Percentiles rank a stretch among this genome's conserved stretches.
These are phyloP conservation scores for Prototheca stagnorum DNA, from an alignment of 163 green algal genomes.

Conservation along the genomic window DNA sequence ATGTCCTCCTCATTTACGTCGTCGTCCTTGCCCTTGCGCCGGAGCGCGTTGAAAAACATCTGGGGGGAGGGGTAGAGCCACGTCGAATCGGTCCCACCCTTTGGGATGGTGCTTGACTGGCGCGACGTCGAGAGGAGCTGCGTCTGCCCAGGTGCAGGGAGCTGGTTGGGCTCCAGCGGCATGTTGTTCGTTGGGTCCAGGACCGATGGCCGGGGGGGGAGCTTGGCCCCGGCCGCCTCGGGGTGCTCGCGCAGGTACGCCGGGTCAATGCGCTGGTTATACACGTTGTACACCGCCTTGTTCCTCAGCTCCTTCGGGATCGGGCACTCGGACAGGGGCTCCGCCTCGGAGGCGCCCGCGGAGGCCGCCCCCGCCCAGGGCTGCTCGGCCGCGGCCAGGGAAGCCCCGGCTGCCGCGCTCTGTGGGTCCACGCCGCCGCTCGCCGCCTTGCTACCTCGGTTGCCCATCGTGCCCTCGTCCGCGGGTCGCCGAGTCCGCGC, in stretches of 20 bases:
- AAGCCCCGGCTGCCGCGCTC: too few relatives aligned
- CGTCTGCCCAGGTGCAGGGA: slow-evolving; percentile 63
- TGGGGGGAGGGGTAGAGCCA: slow-evolving; percentile 90
- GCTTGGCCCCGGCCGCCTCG: too few relatives aligned
- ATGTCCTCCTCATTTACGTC: slow-evolving; percentile 83
- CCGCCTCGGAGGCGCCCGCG: too few relatives aligned
- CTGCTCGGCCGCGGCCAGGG: too few relatives aligned
- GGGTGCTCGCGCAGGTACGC: slow-evolving; percentile 2
- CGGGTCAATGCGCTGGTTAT: slow-evolving; percentile 62
- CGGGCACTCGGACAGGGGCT: too few relatives aligned
- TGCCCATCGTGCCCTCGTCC: too few relatives aligned
- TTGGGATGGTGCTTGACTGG: slow-evolving; percentile 70
- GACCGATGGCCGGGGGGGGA: slow-evolving; percentile 1
- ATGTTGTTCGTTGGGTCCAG: slow-evolving; percentile 80
- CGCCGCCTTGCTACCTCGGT: too few relatives aligned
- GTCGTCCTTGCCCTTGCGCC: slow-evolving; percentile 82
- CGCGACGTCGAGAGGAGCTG: slow-evolving; percentile 59
- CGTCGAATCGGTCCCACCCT: slow-evolving; percentile 63
- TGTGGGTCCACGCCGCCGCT: too few relatives aligned
- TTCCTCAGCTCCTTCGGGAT: slow-evolving; percentile 32
- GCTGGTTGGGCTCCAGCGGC: slow-evolving; percentile 72
- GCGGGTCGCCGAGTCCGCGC: too few relatives aligned
- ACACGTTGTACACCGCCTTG: slow-evolving; percentile 77
- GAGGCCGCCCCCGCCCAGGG: too few relatives aligned
- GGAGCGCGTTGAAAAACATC: slow-evolving; percentile 95